A percentile compares a stretch with the other conserved stretches of the same genome.
phyloP scores from a whole-genome alignment of 805 yeast genomes.

The Wickerhamiella cacticola region DNA sequence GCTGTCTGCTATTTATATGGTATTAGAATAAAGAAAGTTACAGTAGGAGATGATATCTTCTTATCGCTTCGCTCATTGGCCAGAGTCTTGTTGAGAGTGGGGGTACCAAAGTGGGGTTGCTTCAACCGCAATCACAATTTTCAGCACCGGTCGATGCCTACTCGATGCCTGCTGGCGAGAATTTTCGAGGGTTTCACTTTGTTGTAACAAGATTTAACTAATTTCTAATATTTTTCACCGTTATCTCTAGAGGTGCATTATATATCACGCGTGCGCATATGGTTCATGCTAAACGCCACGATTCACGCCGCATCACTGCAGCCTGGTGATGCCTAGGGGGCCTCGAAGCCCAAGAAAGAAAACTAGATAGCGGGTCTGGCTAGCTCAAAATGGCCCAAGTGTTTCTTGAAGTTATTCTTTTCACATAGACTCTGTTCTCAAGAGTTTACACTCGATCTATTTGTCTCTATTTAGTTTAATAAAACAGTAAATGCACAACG shows the following conservation, averaged over 20 bases:
- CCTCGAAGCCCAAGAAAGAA: too few relatives aligned
- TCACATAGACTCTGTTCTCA: too few relatives aligned
- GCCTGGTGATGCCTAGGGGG: background rate
- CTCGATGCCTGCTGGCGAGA: background rate
- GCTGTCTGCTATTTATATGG: too few relatives aligned
- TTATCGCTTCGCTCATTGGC: slow-evolving; percentile 1
- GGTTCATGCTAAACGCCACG: background rate
- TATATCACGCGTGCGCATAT: background rate
- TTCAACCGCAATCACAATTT: background rate
- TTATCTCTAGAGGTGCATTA: too few relatives aligned
- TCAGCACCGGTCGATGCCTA: background rate
- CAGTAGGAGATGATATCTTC: background rate
- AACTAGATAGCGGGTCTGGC: too few relatives aligned
- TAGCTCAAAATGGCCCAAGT: too few relatives aligned
- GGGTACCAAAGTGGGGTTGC: background rate
- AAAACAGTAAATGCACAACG: too few relatives aligned
- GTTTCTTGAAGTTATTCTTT: too few relatives aligned
- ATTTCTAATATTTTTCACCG: too few relatives aligned
- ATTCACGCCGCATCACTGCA: background rate
- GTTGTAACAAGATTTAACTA: background rate
- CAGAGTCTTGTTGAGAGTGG: slow-evolving; percentile 1
- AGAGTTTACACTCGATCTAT: too few relatives aligned
- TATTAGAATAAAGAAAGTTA: too few relatives aligned
- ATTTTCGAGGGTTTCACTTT: background rate
- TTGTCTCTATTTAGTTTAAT: too few relatives aligned